Evolutionary conservation across 805 yeast species (phyloP), one percentile per base, ranked within the genome.

Genomic region (Sugiyamaella smithiae): DNA sequence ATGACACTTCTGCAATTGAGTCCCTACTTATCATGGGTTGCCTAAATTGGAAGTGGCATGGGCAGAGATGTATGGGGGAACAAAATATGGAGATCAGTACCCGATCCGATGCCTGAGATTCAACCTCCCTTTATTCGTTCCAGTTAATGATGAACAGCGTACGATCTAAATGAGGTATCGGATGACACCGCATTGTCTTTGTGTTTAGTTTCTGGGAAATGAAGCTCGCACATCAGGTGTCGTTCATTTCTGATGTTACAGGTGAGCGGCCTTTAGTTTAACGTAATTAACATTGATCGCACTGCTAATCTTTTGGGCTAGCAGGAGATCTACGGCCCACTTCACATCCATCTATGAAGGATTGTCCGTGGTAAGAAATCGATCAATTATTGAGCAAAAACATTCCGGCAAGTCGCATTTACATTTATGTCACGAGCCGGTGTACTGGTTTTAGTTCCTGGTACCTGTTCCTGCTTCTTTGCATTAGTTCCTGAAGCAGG

Each of bases 241-340:
- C 22, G 8, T 19, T 19, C 38, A 35, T 16, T 35, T 19, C 22
- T 14, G 22, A 16, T 19, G 20, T 4, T 5, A 11, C 8, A 19
- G 22, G 22, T 16, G 16, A 11, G 12, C 9, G 11, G 12, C 19
- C 22, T 35, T 20, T 14, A 35, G 38, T 35, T 14, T 19, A 16
- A 35, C 38, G 22, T 35, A 35, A 35, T 35, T 35, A 14, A 35
- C 38, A 35, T 35, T 35, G 38, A 35, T 35, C 38, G 20, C 9
- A 35, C 38, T 5, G 38, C 5, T 35, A 19, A 35, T 35, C 38
- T 19, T 35, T 19, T 35, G 22, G 22, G 38, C 12, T 19, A 9
- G 6, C 5, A 4, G 20, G 8, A 16, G 22, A 35, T 35, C 38
- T 35, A 20, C 19, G 22, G 7, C 29, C 11, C 7, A 26, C 29